Evolutionary conservation across 148 eudicot species (phyloP).

Genomic region (Pouteria glomerata): DNA sequence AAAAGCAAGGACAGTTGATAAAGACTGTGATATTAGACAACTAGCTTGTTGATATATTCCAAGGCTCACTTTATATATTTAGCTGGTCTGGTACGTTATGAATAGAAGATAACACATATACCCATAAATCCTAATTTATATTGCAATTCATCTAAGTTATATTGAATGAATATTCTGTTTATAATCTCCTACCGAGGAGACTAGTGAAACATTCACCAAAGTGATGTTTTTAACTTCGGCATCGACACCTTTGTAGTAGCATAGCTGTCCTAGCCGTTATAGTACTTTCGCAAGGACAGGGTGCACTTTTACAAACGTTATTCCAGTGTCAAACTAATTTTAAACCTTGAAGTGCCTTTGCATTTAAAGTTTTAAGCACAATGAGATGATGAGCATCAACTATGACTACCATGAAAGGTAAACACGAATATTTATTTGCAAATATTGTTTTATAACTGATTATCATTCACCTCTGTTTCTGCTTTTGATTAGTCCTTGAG

Average conservation of each 20-base stretch:
- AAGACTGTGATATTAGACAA: neutral
- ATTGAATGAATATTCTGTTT: neutral
- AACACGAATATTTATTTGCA: neutral
- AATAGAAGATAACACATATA: neutral
- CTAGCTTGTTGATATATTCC: neutral
- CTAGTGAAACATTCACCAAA: neutral
- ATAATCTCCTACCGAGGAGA: neutral
- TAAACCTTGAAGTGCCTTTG: neutral
- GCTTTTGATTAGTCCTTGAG: constrained; percentile 36
- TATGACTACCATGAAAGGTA: neutral
- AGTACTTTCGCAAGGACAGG: neutral
- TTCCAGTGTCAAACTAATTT: neutral
- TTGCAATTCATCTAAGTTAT: neutral
- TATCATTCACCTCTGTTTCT: neutral
- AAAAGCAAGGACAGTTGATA: neutral
- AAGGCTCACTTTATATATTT: neutral
- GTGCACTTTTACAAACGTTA: neutral
- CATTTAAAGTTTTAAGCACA: neutral
- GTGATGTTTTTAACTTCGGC: neutral
- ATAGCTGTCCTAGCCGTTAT: no score
- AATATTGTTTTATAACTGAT: neutral
- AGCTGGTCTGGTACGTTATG: neutral
- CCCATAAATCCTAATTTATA: neutral
- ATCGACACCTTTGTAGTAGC: neutral
- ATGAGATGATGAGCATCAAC: neutral